phyloP scores from a whole-genome alignment of 2,329 filamentous ascomycete species.

The Ascochyta lentis region DNA sequence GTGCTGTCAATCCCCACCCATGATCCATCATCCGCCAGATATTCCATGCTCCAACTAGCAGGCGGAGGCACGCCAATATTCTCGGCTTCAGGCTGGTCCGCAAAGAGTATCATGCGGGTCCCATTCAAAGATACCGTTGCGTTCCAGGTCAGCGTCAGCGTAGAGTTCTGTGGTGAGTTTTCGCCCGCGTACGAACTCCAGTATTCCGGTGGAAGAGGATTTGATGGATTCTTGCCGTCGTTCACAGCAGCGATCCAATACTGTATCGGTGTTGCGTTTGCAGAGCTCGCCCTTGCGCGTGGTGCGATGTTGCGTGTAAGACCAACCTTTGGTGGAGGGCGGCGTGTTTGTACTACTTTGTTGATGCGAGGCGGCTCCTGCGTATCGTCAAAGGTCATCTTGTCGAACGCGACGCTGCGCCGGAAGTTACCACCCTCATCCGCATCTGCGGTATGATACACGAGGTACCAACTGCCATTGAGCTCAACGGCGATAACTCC shows the following conservation, averaged over 20 bases:
- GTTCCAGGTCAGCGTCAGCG: neutral
- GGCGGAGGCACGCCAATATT: neutral
- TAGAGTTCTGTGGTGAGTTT: neutral
- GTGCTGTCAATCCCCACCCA: neutral
- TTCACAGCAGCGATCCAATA: neutral
- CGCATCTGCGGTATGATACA: slow-evolving; percentile 50
- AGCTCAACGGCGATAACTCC: slow-evolving; percentile 24
- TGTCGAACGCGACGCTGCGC: slow-evolving; percentile 47
- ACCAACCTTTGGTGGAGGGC: neutral
- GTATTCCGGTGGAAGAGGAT: neutral
- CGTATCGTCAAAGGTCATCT: slow-evolving; percentile 40
- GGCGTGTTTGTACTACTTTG: neutral
- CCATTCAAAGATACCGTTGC: neutral
- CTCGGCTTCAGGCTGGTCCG: neutral
- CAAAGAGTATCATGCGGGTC: neutral
- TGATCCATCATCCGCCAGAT: neutral
- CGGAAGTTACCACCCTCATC: slow-evolving; percentile 47
- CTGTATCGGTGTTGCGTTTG: neutral
- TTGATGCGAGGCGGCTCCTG: neutral
- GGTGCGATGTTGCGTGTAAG: neutral
- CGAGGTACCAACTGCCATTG: slow-evolving; percentile 18
- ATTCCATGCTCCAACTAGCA: neutral
- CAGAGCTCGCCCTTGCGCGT: neutral
- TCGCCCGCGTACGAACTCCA: neutral
- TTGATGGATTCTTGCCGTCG: neutral